Evolutionary conservation across 2,329 filamentous ascomycete species (phyloP).

Genomic region (Tolypocladium capitatum): DNA sequence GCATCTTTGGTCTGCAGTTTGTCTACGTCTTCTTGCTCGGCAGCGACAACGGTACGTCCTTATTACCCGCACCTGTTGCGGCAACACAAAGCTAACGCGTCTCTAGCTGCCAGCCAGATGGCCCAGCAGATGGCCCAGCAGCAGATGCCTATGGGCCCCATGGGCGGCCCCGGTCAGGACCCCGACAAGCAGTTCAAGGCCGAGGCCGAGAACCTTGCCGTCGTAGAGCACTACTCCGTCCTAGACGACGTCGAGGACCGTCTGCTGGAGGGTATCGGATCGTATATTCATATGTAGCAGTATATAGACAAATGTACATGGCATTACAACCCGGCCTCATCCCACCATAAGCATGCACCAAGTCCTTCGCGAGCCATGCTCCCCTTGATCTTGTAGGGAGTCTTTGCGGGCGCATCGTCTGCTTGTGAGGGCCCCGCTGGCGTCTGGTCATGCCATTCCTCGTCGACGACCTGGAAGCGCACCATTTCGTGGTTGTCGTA

Average conservation of each 20-base stretch:
- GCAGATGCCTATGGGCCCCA: constrained; percentile 28
- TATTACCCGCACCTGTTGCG: neutral
- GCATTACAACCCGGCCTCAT: constrained; percentile 14
- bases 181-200: constrained; percentile 88
- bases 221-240: constrained; percentile 87
- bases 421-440: constrained; percentile 53
- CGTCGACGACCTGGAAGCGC: constrained; percentile 70
- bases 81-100: constrained; percentile 4
- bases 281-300: constrained; percentile 16
- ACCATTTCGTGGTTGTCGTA: constrained; percentile 87
- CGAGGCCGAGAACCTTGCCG: constrained; percentile 91
- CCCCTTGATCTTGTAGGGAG: constrained; percentile 58
- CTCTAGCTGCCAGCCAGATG: constrained; percentile 75
- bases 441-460: constrained; percentile 84
- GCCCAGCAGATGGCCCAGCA: constrained; percentile 75
- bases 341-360: constrained; percentile 53
- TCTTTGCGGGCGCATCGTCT: constrained; percentile 47
- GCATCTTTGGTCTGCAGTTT: constrained; percentile 89
- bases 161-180: constrained; percentile 87
- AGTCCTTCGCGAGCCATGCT: constrained; percentile 51
- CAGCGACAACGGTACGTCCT: constrained; percentile 74
- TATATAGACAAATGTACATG: constrained; percentile 7
- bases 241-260: constrained; percentile 79
- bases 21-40: constrained; percentile 96
- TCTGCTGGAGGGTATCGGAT: constrained; percentile 46